A percentile compares a stretch with the other conserved stretches of the same genome.
Conservation (phyloP, 176 grass and related monocot genomes). For the Musa itinerans region DNA sequence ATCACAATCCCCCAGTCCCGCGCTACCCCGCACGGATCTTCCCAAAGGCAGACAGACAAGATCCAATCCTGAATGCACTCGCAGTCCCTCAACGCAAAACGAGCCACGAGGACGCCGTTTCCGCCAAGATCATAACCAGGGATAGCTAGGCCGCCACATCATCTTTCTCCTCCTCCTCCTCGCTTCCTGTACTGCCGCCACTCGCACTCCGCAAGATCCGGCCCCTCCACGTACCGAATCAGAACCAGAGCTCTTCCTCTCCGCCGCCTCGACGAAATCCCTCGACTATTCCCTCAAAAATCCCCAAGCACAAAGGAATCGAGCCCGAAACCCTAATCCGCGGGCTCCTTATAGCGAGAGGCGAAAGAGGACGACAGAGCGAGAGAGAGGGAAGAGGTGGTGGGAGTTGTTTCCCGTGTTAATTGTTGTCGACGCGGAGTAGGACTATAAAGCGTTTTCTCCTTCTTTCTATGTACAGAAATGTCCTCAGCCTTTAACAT, state of each 20-base stretch:
- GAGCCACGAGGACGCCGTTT: neutral
- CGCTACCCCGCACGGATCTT: neutral
- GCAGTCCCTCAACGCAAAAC: neutral
- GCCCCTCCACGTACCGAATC: neutral
- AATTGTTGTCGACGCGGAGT: neutral
- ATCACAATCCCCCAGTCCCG: slow-evolving; percentile 13
- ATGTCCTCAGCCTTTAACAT: too few relatives aligned
- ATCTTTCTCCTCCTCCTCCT: too few relatives aligned
- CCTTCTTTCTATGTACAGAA: neutral
- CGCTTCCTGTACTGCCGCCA: neutral
- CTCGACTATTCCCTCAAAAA: neutral
- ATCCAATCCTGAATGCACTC: slow-evolving; percentile 24
- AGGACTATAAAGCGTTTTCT: neutral
- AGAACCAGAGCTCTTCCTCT: neutral
- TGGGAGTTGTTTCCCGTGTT: neutral
- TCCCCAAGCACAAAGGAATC: neutral
- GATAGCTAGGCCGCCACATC: too few relatives aligned
- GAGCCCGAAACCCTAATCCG: neutral
- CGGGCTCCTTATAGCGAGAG: neutral
- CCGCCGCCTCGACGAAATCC: neutral
- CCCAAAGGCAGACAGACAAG: slow-evolving; percentile 1
- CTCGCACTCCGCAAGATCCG: neutral
- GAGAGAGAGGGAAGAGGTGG: neutral
- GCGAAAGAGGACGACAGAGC: neutral
- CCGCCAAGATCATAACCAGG: neutral